These are phyloP conservation scores for Gyrodon lividus DNA, from an alignment of 768 basidiomycete genomes.

Conservation along the genomic window DNA sequence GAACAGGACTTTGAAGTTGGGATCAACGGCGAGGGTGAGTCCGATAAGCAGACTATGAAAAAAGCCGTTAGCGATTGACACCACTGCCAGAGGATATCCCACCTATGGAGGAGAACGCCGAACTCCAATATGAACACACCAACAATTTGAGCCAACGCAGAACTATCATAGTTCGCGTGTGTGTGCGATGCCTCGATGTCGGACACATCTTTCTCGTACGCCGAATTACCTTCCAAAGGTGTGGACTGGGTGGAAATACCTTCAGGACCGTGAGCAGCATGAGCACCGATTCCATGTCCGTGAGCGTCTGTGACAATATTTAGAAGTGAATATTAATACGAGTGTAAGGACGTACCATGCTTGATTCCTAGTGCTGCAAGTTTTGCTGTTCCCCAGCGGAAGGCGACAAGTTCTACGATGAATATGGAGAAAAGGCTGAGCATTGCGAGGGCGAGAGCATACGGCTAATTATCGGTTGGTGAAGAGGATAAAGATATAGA, in stretches of 20 bases:
- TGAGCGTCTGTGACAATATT: slow-evolving; percentile 51
- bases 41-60: slow-evolving; percentile 73
- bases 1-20: slow-evolving; percentile 80
- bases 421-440: slow-evolving; percentile 82
- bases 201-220: slow-evolving; percentile 11
- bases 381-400: slow-evolving; percentile 79
- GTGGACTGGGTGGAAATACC: slow-evolving; percentile 5
- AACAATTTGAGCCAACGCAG: slow-evolving; percentile 66
- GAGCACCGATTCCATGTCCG: slow-evolving; percentile 58
- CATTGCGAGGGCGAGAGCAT: slow-evolving; percentile 78
- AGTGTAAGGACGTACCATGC: slow-evolving; percentile 45
- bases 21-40: slow-evolving; percentile 87
- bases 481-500: neutral
- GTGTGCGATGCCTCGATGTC: slow-evolving; percentile 31
- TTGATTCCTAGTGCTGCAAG: slow-evolving; percentile 62
- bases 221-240: slow-evolving; percentile 13
- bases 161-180: slow-evolving; percentile 34
- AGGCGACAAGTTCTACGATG: slow-evolving; percentile 80
- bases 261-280: slow-evolving; percentile 74
- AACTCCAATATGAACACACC: slow-evolving; percentile 93
- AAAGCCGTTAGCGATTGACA: neutral
- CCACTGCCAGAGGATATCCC: neutral
- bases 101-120: slow-evolving; percentile 87
- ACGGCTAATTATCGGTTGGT: slow-evolving; percentile 51
- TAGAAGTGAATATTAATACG: neutral